phyloP scores from a whole-genome alignment of 208 protist genomes.

The Willaertia magna region DNA sequence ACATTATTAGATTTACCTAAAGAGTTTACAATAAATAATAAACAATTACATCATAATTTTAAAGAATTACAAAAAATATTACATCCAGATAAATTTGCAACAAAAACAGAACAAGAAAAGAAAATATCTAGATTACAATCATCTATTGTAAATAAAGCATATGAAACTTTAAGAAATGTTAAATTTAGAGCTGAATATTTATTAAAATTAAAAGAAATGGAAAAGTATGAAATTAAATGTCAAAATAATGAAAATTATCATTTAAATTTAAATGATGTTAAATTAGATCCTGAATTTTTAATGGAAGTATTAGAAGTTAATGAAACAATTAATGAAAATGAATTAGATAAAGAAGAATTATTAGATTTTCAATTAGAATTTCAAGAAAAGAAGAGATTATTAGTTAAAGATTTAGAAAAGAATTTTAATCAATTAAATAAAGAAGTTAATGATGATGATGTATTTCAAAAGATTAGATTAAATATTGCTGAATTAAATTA shows the following conservation, averaged over 20 bases:
- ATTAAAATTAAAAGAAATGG: background rate
- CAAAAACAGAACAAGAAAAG: background rate
- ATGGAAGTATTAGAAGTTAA: background rate
- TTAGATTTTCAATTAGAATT: background rate
- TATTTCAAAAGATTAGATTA: background rate
- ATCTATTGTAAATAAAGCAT: background rate
- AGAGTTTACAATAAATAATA: background rate
- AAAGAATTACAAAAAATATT: background rate
- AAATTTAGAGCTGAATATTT: background rate
- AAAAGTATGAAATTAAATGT: background rate
- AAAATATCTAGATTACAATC: background rate
- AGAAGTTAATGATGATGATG: too few species aligned
- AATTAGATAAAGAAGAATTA: background rate
- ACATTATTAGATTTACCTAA: background rate
- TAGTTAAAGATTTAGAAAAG: background rate
- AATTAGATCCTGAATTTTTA: background rate
- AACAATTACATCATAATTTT: background rate
- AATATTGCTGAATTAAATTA: background rate
- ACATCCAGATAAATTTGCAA: background rate
- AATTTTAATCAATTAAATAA: background rate
- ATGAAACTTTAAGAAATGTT: background rate
- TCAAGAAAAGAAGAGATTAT: background rate
- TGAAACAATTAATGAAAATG: background rate
- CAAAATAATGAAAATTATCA: too few species aligned
- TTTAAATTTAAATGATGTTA: background rate